A percentile compares a stretch with the other conserved stretches of the same genome.
phyloP scores from a whole-genome alignment of 306 rosid species.

The Cyclanthera cordifolia region DNA sequence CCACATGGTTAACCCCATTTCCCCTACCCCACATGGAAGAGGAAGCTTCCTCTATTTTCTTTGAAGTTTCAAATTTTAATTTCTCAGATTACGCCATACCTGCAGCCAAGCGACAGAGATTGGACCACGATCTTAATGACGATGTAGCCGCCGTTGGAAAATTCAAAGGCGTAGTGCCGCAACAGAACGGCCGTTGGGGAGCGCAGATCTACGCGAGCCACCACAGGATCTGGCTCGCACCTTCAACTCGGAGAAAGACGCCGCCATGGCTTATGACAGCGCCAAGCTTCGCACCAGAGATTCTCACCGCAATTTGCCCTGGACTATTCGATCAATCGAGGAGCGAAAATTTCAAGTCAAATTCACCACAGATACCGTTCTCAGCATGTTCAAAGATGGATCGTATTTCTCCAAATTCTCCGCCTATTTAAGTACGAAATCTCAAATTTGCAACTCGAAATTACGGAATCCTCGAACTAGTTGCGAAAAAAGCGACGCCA shows the following conservation, averaged over 20 bases:
- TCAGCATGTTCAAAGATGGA: constrained; percentile 72
- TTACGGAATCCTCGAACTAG: background rate
- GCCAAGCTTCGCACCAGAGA: constrained; percentile 64
- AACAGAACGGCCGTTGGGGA: constrained; percentile 85
- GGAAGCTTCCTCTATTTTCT: background rate
- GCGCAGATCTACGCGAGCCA: constrained; percentile 78
- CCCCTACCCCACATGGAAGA: background rate
- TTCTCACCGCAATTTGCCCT: constrained; percentile 54
- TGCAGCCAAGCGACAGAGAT: background rate
- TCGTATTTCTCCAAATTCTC: constrained; percentile 51
- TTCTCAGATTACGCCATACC: background rate
- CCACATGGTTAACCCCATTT: background rate
- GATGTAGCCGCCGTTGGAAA: constrained; percentile 8
- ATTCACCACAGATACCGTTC: constrained; percentile 29
- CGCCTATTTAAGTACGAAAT: constrained; percentile 24
- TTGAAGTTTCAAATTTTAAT: background rate
- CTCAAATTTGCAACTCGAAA: constrained; percentile 11
- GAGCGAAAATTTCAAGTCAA: constrained; percentile 58
- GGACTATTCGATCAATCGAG: constrained; percentile 40
- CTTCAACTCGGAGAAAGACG: constrained; percentile 52
- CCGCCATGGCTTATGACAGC: constrained; percentile 83
- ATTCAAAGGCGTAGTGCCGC: constrained; percentile 75
- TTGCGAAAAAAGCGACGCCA: constrained; percentile 20
- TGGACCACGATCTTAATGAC: background rate
- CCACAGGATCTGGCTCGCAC: constrained; percentile 86